phyloP scores from a whole-genome alignment of 2,329 filamentous ascomycete species.

The Sclerotinia subarctica region DNA sequence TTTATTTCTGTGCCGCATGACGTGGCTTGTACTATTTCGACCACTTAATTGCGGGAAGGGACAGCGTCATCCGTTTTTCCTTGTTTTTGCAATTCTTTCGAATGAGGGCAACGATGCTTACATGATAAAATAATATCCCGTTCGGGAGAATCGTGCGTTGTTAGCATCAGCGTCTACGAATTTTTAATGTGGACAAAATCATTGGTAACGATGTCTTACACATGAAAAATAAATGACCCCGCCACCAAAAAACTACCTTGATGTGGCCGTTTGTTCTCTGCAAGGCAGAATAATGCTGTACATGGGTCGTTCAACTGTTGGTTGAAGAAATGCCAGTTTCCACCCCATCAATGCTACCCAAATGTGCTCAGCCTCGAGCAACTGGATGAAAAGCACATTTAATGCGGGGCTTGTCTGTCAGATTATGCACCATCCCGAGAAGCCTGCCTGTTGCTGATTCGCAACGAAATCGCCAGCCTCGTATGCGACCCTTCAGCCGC shows the following conservation, averaged over 20 bases:
- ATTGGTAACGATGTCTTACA: neutral
- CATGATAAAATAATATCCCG: neutral
- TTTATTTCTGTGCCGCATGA: neutral
- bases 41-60: neutral
- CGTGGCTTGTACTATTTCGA: neutral
- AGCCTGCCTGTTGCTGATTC: neutral
- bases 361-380: neutral
- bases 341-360: neutral
- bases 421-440: neutral
- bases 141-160: neutral
- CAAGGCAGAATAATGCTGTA: neutral
- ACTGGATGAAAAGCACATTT: neutral
- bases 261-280: neutral
- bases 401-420: neutral
- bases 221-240: neutral
- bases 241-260: neutral
- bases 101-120: neutral
- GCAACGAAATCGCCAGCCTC: neutral
- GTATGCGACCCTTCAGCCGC: neutral
- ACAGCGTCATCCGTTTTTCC: neutral
- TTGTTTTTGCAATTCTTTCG: neutral
- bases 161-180: neutral
- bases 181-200: neutral
- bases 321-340: neutral
- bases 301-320: neutral